Conservation (phyloP, 371 early-diverging fungal genomes). For the Dichotomocladium elegans region DNA sequence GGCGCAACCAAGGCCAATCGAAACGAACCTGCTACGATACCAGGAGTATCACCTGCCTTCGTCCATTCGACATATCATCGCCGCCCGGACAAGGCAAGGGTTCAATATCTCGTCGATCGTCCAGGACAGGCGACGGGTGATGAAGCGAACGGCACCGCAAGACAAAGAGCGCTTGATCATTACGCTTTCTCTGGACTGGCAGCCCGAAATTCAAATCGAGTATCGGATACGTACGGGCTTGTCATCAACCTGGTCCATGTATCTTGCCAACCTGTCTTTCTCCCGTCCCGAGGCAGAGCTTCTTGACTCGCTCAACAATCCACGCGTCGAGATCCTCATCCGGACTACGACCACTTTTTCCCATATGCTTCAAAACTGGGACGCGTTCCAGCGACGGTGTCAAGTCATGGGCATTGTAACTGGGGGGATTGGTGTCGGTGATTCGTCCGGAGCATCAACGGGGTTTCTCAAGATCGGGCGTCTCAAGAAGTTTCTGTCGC, state of each 20-base stretch:
- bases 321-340: slow-evolving; percentile 31
- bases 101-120: slow-evolving; percentile 65
- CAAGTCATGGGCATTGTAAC: slow-evolving; percentile 40
- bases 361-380: slow-evolving; percentile 40
- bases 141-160: neutral
- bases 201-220: slow-evolving; percentile 81
- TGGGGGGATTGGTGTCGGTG: slow-evolving; percentile 18
- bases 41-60: slow-evolving; percentile 69
- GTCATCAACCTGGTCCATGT: slow-evolving; percentile 16
- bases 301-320: slow-evolving; percentile 13
- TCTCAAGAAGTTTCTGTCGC: slow-evolving; percentile 59
- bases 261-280: slow-evolving; percentile 4
- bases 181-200: slow-evolving; percentile 72
- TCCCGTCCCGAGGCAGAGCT: neutral
- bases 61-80: slow-evolving; percentile 64
- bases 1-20: slow-evolving; percentile 35
- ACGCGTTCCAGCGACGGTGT: slow-evolving; percentile 31
- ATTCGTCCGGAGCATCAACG: slow-evolving; percentile 20
- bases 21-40: slow-evolving; percentile 72
- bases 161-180: slow-evolving; percentile 54
- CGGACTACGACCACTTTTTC: slow-evolving; percentile 31
- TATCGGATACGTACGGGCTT: slow-evolving; percentile 66
- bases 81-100: slow-evolving; percentile 80
- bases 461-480: slow-evolving; percentile 64
- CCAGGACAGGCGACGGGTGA: slow-evolving; percentile 19